Evolutionary conservation across 176 grass and related monocot genomes (phyloP), one percentile per base, ranked within the genome.

Genomic region (Lolium perenne): DNA sequence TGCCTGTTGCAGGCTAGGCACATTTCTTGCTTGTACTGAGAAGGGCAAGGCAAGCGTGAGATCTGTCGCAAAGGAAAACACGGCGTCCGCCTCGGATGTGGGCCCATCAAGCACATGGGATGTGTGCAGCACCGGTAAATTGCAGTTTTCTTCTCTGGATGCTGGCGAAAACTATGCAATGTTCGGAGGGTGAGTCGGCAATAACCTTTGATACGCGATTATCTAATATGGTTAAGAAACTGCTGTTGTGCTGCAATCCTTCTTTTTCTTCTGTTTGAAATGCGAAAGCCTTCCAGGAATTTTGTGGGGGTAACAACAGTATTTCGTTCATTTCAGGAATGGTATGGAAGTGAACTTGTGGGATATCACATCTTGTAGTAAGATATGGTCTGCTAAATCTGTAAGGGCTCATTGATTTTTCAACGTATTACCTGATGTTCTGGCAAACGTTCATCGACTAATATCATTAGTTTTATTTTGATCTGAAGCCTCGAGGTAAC

Each of bases 361-460:
- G 92, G 97, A 99, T 84, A 93, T 99, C 64, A 26, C 75, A 73
- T 92, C 88, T 22, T 90, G 63, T 79, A 94, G 64, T 60, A 95
- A 91, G 84, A 91, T 40, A 85, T 99, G 97, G 97, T 86, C 86
- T 63, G 97, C 97, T 74, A 99, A 99, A 91, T 84, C 92, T 61
- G 97, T 99, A 87, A 91, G 97, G 29, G 7, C 40, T 29, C 26
- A 5, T 89, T 79, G 41, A 60, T 83, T 59, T 61, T 35, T 74
- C 61, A 21, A 71, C 10, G 12, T 73, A 70, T 49, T 76, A 64
- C 50, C 25, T 87, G 8, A 58, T 57, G 41, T 78, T 67, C 51
- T 32, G 45, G 67, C 45, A 75, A 63, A 43, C 41, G 35, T 53
- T 62, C 9, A 71, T 83, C 62, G 54, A 32, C 68, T 87, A 78